Percentiles rank a stretch among this genome's conserved stretches.
phyloP scores from a whole-genome alignment of 2,329 filamentous ascomycete species.

The Cytospora piceae region DNA sequence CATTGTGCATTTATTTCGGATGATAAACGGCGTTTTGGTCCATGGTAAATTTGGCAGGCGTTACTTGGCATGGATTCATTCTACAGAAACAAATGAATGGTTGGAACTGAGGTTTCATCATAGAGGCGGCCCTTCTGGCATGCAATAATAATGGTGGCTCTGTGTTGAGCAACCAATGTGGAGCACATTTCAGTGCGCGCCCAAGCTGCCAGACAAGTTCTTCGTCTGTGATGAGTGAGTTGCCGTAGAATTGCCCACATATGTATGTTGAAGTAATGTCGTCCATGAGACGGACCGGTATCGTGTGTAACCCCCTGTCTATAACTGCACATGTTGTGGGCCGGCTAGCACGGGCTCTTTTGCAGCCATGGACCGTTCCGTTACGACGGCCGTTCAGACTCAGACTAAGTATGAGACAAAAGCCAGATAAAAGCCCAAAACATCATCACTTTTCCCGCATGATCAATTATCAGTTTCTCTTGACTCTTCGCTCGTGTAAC shows the following conservation, averaged over 20 bases:
- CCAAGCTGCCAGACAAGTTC: not conserved
- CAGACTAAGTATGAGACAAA: not conserved
- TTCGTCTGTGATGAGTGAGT: not conserved
- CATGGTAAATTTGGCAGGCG: not conserved
- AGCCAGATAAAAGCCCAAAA: not conserved
- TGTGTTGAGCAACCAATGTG: not conserved
- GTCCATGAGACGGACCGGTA: not conserved
- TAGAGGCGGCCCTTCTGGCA: not conserved
- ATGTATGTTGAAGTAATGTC: not conserved
- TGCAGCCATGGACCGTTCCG: not conserved
- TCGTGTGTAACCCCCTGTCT: not conserved
- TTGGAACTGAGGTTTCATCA: not conserved
- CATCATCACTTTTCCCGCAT: not conserved
- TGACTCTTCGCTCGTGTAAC: constrained; percentile 17
- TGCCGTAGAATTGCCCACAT: not conserved
- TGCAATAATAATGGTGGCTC: not conserved
- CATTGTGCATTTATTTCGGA: not conserved
- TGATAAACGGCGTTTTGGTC: constrained; percentile 1
- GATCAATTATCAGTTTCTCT: not conserved
- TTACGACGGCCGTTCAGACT: not conserved
- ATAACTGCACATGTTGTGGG: not conserved
- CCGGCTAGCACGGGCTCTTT: constrained; percentile 8
- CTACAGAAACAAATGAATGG: not conserved
- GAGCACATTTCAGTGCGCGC: not conserved
- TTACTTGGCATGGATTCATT: not conserved